Base-by-base conservation (phyloP, 2,329 filamentous ascomycete genomes). In the Mycogone perniciosa region DNA sequence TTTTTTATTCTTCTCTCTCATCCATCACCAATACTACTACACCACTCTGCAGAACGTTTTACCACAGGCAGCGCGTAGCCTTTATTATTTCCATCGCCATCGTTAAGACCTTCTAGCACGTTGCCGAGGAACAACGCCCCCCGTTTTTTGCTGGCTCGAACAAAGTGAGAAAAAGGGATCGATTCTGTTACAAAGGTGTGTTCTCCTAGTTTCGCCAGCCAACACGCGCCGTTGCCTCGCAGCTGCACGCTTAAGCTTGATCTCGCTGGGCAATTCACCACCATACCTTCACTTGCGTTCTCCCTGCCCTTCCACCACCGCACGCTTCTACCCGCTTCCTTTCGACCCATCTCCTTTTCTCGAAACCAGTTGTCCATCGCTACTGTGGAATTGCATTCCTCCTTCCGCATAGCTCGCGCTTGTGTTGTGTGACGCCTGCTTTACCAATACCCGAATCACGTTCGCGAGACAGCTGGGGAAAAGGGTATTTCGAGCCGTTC, bases 71-170 rank as follows among this genome's bases (percentile, higher is more conserved):
- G 37, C 40, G 34, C 43, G 34, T 42, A 44, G 48, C 52, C 42
- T 31, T 41, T 40, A 38, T 48, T 44, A 38, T 48, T 44, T 48
- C 42, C 37, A 49, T 44, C 43, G 42, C 43, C 43, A 53, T 45
- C 39, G 46, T 53, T 52, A 34, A 47, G 46, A 44, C 44, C 37
- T 44, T 53, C 44, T 46, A 50, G 46, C 44, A 54, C 54, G 46
- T 60, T 60, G 51, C 58, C 59, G 52, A 62, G 57, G 53, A 60
- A 60, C 52, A 48, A 20, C 46, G 33, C 38, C 37, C 39, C 37
- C 47, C 40, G 34, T 33, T 52, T 48, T 47, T 29, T 20, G 40
- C 11, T 43, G 13, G 40, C 37, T 11, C 13, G 37, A 44, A 20
- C 20, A 20, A 20, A 20, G 48, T 35, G 44, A 46, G 43, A 46